Percentiles rank a stretch among this genome's conserved stretches.
Conservation (phyloP, 2,329 filamentous ascomycete species). For the Aspergillus quadricinctus region DNA sequence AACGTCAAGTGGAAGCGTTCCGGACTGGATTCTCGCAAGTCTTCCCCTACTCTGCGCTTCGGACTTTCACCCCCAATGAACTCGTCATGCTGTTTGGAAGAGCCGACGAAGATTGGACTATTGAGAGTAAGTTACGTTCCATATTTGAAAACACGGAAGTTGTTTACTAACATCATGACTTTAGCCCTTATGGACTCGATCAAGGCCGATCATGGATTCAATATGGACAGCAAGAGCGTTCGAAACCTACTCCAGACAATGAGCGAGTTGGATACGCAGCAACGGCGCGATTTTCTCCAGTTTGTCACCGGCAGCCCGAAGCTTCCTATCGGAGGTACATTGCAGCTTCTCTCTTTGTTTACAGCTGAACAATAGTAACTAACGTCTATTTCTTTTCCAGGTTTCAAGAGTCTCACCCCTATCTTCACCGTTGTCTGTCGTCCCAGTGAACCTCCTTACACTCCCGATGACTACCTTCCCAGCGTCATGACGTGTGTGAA, state of each 20-base stretch:
- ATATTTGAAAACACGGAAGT: background rate
- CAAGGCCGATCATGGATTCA: conserved; percentile 97
- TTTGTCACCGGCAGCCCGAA: conserved; percentile 98
- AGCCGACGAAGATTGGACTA: conserved; percentile 92
- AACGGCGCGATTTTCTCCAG: conserved; percentile 90
- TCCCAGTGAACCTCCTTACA: conserved; percentile 90
- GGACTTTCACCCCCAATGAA: conserved; percentile 91
- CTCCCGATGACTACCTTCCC: conserved; percentile 94
- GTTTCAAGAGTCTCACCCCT: conserved; percentile 92
- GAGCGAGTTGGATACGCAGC: conserved; percentile 71
- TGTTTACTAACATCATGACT: conserved; percentile 23
- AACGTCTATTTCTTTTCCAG: conserved; percentile 43
- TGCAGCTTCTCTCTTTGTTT: background rate
- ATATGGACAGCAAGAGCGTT: conserved; percentile 95
- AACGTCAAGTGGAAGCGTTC: conserved; percentile 86
- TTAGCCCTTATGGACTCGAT: conserved; percentile 93
- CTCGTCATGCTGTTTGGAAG: conserved; percentile 91
- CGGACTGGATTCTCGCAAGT: conserved; percentile 87
- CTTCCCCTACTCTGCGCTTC: conserved; percentile 88
- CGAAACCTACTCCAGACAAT: conserved; percentile 90
- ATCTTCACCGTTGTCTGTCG: conserved; percentile 99
- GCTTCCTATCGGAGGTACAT: conserved; percentile 87
- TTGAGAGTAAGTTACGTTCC: conserved; percentile 70
- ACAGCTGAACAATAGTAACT: conserved; percentile 28
- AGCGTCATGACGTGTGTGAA: conserved; percentile 99